A percentile compares a stretch with the other conserved stretches of the same genome.
Conservation (phyloP, 768 basidiomycete genomes). For the Lyophyllum semitale region DNA sequence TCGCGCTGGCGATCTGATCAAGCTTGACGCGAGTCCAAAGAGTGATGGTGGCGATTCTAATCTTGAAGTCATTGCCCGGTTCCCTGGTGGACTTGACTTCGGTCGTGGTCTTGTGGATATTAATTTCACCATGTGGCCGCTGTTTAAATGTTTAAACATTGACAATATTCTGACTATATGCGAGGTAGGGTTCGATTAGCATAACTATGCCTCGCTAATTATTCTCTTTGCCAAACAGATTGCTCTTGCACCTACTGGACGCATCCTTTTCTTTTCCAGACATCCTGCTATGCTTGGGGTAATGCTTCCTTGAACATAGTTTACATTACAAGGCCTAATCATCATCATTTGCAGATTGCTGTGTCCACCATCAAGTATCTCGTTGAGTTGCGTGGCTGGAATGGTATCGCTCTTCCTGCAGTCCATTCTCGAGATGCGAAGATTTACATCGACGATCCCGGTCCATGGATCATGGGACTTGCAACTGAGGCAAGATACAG, state of each 20-base stretch:
- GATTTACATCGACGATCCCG: slow-evolving; percentile 94
- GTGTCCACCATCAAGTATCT: slow-evolving; percentile 91
- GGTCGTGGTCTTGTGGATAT: slow-evolving; percentile 89
- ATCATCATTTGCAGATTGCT: slow-evolving; percentile 56
- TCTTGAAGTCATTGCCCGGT: slow-evolving; percentile 85
- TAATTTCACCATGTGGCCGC: slow-evolving; percentile 96
- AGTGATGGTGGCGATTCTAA: slow-evolving; percentile 51
- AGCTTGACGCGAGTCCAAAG: slow-evolving; percentile 79
- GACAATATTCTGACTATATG: slow-evolving; percentile 93
- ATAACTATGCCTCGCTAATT: slow-evolving; percentile 44
- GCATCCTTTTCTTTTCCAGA: slow-evolving; percentile 84
- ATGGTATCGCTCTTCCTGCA: slow-evolving; percentile 78
- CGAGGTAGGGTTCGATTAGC: slow-evolving; percentile 53
- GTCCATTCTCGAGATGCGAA: slow-evolving; percentile 90
- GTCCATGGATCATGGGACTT: slow-evolving; percentile 94
- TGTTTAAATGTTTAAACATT: slow-evolving; percentile 90
- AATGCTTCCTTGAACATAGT: slow-evolving; percentile 13
- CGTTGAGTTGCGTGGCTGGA: slow-evolving; percentile 92
- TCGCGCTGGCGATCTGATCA: slow-evolving; percentile 83
- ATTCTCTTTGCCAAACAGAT: slow-evolving; percentile 66
- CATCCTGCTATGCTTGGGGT: slow-evolving; percentile 92
- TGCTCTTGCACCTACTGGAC: slow-evolving; percentile 84
- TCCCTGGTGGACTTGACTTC: slow-evolving; percentile 93
- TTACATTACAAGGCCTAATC: neutral
- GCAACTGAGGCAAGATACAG: slow-evolving; percentile 84